Evolutionary conservation across 768 basidiomycete species (phyloP).

Genomic region (Nidularia pulvinata): DNA sequence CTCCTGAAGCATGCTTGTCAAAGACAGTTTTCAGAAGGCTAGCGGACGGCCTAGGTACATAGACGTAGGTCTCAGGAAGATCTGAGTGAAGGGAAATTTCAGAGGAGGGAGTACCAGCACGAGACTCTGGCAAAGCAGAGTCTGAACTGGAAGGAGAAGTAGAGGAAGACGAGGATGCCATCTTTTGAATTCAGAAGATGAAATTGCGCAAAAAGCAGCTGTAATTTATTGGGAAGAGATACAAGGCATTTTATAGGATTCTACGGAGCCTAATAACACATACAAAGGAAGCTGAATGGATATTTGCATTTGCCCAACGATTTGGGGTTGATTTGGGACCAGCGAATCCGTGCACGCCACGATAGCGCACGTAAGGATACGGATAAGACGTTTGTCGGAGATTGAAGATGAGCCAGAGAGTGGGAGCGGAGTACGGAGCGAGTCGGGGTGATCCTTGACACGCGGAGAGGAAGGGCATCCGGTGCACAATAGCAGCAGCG

Average conservation of each 20-base stretch:
- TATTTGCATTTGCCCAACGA: neutral
- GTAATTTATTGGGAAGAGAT: too few species aligned
- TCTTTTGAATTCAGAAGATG: too few species aligned
- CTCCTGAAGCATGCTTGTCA: constrained; percentile 24
- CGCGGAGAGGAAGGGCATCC: too few species aligned
- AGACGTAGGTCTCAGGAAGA: constrained; percentile 17
- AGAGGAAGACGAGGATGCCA: constrained; percentile 25
- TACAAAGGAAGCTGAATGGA: constrained; percentile 9
- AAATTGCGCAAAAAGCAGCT: too few species aligned
- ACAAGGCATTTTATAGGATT: constrained; percentile 23
- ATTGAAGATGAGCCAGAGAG: too few species aligned
- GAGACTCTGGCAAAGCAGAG: constrained; percentile 26
- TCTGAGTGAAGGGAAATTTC: constrained; percentile 13
- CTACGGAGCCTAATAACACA: constrained; percentile 10
- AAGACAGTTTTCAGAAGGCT: constrained; percentile 23
- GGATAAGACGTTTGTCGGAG: too few species aligned
- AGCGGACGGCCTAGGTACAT: constrained; percentile 13
- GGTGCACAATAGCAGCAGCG: too few species aligned
- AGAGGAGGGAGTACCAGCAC: constrained; percentile 30
- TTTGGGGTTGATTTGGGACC: too few species aligned
- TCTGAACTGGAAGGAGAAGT: constrained; percentile 28
- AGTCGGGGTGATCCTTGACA: too few species aligned
- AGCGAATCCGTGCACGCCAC: too few species aligned
- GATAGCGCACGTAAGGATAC: too few species aligned
- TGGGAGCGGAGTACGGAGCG: too few species aligned